Evolutionary conservation across 192 early-diverging fungal species (phyloP).

Genomic region (Rhizoclosmatium sp.): DNA sequence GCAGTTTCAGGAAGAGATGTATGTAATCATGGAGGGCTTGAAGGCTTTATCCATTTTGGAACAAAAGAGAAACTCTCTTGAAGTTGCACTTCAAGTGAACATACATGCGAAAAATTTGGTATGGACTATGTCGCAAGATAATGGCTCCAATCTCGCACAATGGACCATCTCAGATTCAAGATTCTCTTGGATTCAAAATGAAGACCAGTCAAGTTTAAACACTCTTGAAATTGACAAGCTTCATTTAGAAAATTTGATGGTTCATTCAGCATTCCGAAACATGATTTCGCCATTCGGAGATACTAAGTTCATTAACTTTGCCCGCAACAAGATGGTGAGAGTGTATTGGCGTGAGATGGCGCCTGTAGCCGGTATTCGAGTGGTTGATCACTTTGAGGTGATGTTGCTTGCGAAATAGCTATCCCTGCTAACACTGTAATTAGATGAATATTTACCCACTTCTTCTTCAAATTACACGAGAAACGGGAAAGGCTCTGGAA

Average conservation of each 20-base stretch:
- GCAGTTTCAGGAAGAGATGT: conserved; percentile 69
- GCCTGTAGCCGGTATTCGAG: conserved; percentile 89
- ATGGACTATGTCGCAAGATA: conserved; percentile 75
- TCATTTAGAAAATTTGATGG: conserved; percentile 68
- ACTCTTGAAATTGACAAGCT: conserved; percentile 80
- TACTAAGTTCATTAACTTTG: conserved; percentile 69
- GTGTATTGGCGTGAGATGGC: conserved; percentile 81
- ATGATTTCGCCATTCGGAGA: conserved; percentile 56
- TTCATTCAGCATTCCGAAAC: conserved; percentile 43
- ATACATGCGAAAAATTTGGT: conserved; percentile 66
- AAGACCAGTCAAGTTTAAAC: conserved; percentile 79
- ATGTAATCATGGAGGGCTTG: conserved; percentile 74
- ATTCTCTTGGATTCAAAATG: conserved; percentile 79
- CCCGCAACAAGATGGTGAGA: conserved; percentile 86
- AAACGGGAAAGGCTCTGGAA: conserved; percentile 81
- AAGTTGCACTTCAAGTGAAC: conserved; percentile 66
- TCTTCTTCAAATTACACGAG: conserved; percentile 83
- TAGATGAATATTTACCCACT: conserved; percentile 81
- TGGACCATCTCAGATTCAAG: conserved; percentile 69
- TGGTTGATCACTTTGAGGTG: conserved; percentile 87
- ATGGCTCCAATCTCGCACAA: conserved; percentile 72
- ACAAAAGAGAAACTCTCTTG: conserved; percentile 60
- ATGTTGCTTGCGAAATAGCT: background rate
- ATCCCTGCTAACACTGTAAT: background rate
- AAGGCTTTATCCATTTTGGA: conserved; percentile 60